These are phyloP conservation scores for Microbotryum violaceum DNA, from an alignment of 1,284 basidiomycete genomes.

Conservation along the genomic window DNA sequence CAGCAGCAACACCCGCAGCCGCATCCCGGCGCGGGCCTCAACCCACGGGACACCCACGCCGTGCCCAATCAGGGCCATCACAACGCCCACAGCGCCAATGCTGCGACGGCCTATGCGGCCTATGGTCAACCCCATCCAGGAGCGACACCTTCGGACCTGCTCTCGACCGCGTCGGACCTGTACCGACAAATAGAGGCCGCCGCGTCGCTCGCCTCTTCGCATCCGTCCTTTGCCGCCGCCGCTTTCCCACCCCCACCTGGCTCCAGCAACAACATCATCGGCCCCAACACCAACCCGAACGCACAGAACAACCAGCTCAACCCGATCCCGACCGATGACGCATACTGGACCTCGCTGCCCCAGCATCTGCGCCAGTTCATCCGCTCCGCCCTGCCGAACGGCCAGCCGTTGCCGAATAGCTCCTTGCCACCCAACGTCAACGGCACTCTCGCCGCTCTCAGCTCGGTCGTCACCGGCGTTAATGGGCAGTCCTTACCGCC, in stretches of 20 bases:
- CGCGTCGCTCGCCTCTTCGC: slow-evolving; percentile 37
- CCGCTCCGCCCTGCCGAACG: slow-evolving; percentile 47
- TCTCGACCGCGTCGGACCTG: slow-evolving; percentile 52
- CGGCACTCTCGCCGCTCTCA: slow-evolving; percentile 29
- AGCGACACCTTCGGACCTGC: slow-evolving; percentile 43
- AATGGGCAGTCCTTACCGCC: slow-evolving; percentile 29
- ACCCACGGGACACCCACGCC: neutral
- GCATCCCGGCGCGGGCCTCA: neutral
- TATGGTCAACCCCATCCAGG: slow-evolving; percentile 7
- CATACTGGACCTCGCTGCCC: slow-evolving; percentile 53
- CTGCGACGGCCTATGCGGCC: neutral
- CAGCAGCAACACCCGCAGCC: neutral
- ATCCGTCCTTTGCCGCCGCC: slow-evolving; percentile 28
- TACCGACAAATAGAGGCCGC: slow-evolving; percentile 51
- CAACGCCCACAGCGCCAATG: neutral
- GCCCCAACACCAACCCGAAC: slow-evolving; percentile 1
- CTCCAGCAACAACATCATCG: neutral
- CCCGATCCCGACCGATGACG: slow-evolving; percentile 45
- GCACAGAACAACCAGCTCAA: neutral
- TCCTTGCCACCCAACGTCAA: slow-evolving; percentile 31
- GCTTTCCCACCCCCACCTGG: slow-evolving; percentile 19
- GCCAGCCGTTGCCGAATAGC: slow-evolving; percentile 10
- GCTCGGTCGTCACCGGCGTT: slow-evolving; percentile 10
- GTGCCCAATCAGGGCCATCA: neutral
- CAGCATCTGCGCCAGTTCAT: slow-evolving; percentile 52